Evolutionary conservation across 192 early-diverging fungal species (phyloP).

Genomic region (Powellomyces hirtus): DNA sequence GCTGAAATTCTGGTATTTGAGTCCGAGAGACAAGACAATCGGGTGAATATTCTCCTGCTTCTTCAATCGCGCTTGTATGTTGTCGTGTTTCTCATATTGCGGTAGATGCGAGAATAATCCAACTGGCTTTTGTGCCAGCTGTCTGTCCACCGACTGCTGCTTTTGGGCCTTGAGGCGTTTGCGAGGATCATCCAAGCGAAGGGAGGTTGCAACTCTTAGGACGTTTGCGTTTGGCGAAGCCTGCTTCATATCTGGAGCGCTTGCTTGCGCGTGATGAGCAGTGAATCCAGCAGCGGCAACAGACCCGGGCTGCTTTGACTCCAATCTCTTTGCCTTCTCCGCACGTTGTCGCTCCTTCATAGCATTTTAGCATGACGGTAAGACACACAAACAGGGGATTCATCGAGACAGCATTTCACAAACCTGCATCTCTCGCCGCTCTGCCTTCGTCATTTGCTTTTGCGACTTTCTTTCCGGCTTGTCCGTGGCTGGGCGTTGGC

Average conservation of each 20-base stretch:
- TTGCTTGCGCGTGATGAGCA: slow-evolving; percentile 19
- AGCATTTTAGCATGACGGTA: neutral
- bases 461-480: slow-evolving; percentile 19
- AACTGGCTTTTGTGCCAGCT: slow-evolving; percentile 45
- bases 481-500: neutral
- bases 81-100: slow-evolving; percentile 50
- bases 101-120: slow-evolving; percentile 76
- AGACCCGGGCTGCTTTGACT: neutral
- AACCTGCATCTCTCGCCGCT: slow-evolving; percentile 81
- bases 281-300: slow-evolving; percentile 26
- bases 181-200: slow-evolving; percentile 23
- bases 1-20: slow-evolving; percentile 81
- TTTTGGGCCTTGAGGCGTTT: slow-evolving; percentile 22
- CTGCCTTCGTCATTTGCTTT: slow-evolving; percentile 86
- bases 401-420: neutral
- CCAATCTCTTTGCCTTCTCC: slow-evolving; percentile 55
- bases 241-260: slow-evolving; percentile 4
- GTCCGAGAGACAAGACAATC: slow-evolving; percentile 76
- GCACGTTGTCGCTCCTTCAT: slow-evolving; percentile 68
- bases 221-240: slow-evolving; percentile 24
- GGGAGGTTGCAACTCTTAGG: slow-evolving; percentile 31
- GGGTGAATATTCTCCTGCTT: slow-evolving; percentile 72
- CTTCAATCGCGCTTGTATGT: slow-evolving; percentile 30
- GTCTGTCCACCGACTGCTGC: slow-evolving; percentile 21
- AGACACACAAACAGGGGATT: neutral